A percentile compares a stretch with the other conserved stretches of the same genome.
Conservation (phyloP, 352 stramenopile species). For the Globisporangium alternatum region DNA sequence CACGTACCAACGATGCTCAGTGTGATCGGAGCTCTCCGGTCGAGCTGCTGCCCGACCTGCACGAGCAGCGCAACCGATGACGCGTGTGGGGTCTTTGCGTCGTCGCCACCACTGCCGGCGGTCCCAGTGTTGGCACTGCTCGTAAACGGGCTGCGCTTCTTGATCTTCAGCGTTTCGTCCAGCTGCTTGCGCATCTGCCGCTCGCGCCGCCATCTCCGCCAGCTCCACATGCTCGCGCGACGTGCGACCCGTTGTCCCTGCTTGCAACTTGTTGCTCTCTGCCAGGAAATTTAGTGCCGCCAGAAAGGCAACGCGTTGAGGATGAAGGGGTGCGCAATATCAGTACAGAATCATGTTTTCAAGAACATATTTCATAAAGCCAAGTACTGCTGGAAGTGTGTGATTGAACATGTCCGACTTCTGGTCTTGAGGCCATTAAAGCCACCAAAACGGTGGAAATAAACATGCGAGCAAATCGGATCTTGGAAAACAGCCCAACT, state of each 20-base stretch:
- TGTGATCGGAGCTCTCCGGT: slow-evolving; percentile 16
- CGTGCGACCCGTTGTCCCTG: neutral
- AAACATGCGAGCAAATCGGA: too few relatives aligned
- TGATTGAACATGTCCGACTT: too few relatives aligned
- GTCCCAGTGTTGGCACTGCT: neutral
- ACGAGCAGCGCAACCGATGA: slow-evolving; percentile 15
- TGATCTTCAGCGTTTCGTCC: slow-evolving; percentile 1
- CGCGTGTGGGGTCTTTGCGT: neutral
- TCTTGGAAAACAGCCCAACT: too few relatives aligned
- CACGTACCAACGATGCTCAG: slow-evolving; percentile 13
- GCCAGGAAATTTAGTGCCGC: neutral
- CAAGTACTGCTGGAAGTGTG: too few relatives aligned
- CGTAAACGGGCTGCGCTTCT: neutral
- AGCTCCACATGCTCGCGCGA: slow-evolving; percentile 2
- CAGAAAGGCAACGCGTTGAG: neutral
- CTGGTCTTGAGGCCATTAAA: too few relatives aligned
- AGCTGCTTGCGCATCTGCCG: slow-evolving; percentile 16
- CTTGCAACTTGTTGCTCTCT: slow-evolving; percentile 3
- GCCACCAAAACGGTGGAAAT: too few relatives aligned
- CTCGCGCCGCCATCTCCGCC: slow-evolving; percentile 10
- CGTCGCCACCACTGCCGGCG: neutral
- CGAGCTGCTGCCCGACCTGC: slow-evolving; percentile 13
- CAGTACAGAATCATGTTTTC: neutral
- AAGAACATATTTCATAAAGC: neutral
- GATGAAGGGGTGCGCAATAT: neutral